Evolutionary conservation across 1,284 basidiomycete species (phyloP), one percentile per base, ranked within the genome.

Genomic region (Malassezia restricta): DNA sequence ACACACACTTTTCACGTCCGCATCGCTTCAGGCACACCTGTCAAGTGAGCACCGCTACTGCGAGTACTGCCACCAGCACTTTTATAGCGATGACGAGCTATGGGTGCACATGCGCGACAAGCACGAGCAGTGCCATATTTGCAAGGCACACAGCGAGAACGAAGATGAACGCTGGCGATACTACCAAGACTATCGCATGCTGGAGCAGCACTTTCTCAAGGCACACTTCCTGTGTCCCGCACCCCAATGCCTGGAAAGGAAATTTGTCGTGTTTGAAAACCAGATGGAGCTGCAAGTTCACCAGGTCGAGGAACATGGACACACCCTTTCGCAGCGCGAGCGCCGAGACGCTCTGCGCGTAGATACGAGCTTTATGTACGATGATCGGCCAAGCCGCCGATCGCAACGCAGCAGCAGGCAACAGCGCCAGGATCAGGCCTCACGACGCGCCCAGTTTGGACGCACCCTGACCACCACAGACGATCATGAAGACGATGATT

Each of bases 81-180:
- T 86, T 78, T 95, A 92, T 73, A 78, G 83, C 29, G 84, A 85
- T 54, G 92, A 98, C 67, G 89, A 92, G 69, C 76, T 96, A n/a
- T 95, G 84, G 72, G 77, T 83, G 35, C 94, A 98, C 75, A 90
- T 95, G 84, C 81, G 91, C 41, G 85, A 91, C 68, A 78, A 77
- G 43, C 92, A 98, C 76, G 92, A 98, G 73, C 91, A 98, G 69
- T 98, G 94, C 73, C 94, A 94, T 67, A 77, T 98, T 29, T 98
- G 94, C 75, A 68, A 71, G 49, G 40, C 51, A 5, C 62, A 66
- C 8, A 54, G 44, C 42, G 68, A 65, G 31, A 62, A 63, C n/a
- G 68, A 67, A 43, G 63, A 63, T 12, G 68, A 67, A 43, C 47
- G 66, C 24, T 68, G 60, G 60, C 61, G 58, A 31, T 71, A 69